Conservation (phyloP, 106 monocot genomes). For the Vanilla planifolia region DNA sequence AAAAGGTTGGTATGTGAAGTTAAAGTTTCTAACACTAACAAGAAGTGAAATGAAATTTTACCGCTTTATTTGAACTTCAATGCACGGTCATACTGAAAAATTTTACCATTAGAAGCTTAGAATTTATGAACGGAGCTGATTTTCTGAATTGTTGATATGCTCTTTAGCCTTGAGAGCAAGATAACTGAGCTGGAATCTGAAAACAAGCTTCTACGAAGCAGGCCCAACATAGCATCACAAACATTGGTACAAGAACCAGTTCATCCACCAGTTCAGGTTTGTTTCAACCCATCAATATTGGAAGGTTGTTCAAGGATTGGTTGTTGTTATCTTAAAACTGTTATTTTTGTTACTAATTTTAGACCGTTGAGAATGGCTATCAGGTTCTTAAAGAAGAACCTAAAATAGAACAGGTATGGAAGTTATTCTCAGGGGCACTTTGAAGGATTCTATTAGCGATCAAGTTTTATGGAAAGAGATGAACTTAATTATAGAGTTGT, state of each 20-base stretch:
- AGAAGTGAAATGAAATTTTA: too few species aligned
- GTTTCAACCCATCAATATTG: not conserved
- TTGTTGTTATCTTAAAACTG: not conserved
- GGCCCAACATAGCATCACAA: constrained; percentile 27
- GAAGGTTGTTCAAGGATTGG: not conserved
- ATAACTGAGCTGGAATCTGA: constrained; percentile 63
- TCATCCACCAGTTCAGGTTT: constrained; percentile 14
- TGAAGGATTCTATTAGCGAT: not conserved
- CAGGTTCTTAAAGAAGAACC: constrained; percentile 19
- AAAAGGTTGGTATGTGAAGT: constrained; percentile 39
- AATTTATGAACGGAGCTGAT: not conserved
- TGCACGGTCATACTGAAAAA: too few species aligned
- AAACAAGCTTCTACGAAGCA: constrained; percentile 55
- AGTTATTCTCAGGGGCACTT: not conserved
- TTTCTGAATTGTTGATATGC: not conserved
- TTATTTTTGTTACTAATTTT: constrained; percentile 11
- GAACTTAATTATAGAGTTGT: not conserved
- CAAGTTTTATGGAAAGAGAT: not conserved
- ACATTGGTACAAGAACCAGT: constrained; percentile 13
- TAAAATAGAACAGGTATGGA: constrained; percentile 35
- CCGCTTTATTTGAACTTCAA: too few species aligned
- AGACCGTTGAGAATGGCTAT: constrained; percentile 49
- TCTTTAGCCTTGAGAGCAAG: constrained; percentile 56
- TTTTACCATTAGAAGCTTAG: not conserved
- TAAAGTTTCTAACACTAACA: not conserved